Base-by-base conservation (phyloP, 2,329 filamentous ascomycete species). In the Nothophoma quercina region DNA sequence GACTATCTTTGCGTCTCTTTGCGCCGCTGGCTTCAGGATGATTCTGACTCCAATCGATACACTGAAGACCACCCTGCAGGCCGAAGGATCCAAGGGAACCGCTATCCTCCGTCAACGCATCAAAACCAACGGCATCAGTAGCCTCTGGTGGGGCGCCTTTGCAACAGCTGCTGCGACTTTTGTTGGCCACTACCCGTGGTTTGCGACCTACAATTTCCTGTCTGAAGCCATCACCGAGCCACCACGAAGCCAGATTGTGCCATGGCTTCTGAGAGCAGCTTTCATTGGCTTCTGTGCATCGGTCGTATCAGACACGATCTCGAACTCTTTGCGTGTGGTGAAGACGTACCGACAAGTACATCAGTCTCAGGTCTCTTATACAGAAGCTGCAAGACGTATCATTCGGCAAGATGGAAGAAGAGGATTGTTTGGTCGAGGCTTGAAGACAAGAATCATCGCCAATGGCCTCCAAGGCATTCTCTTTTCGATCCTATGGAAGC, bases 341-440 rank as follows among this genome's bases (percentile, higher is more conserved):
- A 69, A 69, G 41, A 69, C 67, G 2, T 69, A 69, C 40, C 61
- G 67, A 12, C 67, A 69, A 19, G 67, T 69, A 12, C 67, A 69
- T 9, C 65, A 68, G 12, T 65, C 59, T 2, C 60, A 55, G 7
- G 55, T 69, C 0, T 68, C 67, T 2, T 69, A 69, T 16, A 51
- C 60, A 0, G 67, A 67, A 36, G 67, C 67, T 26, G 67, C 65
- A 2, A 60, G 55, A 16, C 55, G 60, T 15, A 59, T 69, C 1
- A 55, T 69, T 16, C 60, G 59, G 5, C 57, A 68, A 47, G 67
- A 69, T 36, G 67, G 67, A 0, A 49, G 49, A 22, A 12, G 63
- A 16, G 67, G 64, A 2, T 30, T 69, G 0, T 68, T 69, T 40
- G 67, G 67, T 0, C 55, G 67, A 13, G 67, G 67, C 0, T 16